A percentile compares a stretch with the other conserved stretches of the same genome.
Evolutionary conservation across 345 rosid species (phyloP).

Genomic region (Melastoma malabathricum): DNA sequence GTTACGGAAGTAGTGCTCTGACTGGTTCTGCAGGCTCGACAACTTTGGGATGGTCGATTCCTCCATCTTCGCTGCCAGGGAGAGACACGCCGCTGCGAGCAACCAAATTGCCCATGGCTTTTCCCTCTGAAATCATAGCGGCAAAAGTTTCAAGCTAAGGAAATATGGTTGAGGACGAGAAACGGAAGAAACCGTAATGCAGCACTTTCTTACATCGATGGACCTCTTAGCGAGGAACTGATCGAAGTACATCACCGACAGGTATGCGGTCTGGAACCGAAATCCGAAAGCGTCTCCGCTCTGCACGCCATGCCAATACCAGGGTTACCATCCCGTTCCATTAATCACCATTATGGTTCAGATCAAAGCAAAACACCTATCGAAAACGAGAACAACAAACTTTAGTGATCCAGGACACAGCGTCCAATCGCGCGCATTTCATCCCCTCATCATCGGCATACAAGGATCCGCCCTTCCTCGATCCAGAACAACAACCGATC

Average conservation of each 20-base stretch:
- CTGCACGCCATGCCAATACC: slow-evolving; percentile 19
- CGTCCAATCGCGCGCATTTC: slow-evolving; percentile 28
- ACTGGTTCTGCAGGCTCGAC: slow-evolving; percentile 20
- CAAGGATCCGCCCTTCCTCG: slow-evolving; percentile 11
- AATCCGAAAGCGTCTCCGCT: slow-evolving; percentile 27
- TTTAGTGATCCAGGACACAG: slow-evolving; percentile 40
- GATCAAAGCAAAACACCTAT: background rate
- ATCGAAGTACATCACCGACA: slow-evolving; percentile 46
- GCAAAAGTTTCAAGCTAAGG: background rate
- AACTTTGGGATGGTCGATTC: slow-evolving; percentile 31
- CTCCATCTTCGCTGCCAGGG: slow-evolving; percentile 61
- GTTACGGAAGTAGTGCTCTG: slow-evolving; percentile 20
- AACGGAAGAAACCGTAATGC: background rate
- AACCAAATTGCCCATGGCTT: slow-evolving; percentile 40
- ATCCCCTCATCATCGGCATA: slow-evolving; percentile 10
- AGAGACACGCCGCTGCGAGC: slow-evolving; percentile 45
- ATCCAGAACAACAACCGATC: slow-evolving; percentile 12
- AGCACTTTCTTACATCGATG: slow-evolving; percentile 26
- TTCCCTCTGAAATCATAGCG: slow-evolving; percentile 12
- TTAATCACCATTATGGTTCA: slow-evolving; percentile 1
- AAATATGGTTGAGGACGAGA: background rate
- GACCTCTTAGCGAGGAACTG: slow-evolving; percentile 27
- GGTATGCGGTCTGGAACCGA: slow-evolving; percentile 32
- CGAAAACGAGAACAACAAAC: slow-evolving; percentile 14
- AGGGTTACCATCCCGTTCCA: background rate